Percentiles rank a stretch among this genome's conserved stretches.
These are phyloP conservation scores for Kwoniella europaea DNA, from an alignment of 768 basidiomycete genomes.

Conservation along the genomic window DNA sequence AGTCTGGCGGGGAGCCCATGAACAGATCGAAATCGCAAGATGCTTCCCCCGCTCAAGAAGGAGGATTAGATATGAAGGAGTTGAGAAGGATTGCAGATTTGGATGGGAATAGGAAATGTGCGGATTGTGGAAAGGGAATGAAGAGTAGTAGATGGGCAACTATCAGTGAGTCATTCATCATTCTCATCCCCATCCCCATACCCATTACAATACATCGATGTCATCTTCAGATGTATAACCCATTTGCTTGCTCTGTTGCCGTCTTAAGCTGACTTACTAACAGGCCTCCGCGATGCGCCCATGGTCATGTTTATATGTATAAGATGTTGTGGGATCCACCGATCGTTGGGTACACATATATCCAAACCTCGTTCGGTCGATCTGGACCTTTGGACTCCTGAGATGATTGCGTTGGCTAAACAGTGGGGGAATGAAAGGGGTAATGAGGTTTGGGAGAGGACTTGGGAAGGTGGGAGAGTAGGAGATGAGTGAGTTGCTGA, in stretches of 20 bases:
- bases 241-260: neutral
- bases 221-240: neutral
- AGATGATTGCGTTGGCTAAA: constrained; percentile 45
- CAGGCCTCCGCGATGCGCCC: constrained; percentile 47
- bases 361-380: constrained; percentile 57
- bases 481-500: constrained; percentile 52
- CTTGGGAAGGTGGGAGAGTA: constrained; percentile 25
- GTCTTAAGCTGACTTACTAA: neutral
- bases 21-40: constrained; percentile 25
- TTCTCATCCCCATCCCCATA: neutral
- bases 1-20: constrained; percentile 16
- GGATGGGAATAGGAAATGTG: constrained; percentile 47
- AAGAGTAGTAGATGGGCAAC: constrained; percentile 56
- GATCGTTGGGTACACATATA: constrained; percentile 56
- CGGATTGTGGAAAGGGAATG: constrained; percentile 56
- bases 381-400: constrained; percentile 54
- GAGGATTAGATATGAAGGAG: constrained; percentile 30
- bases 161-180: constrained; percentile 37
- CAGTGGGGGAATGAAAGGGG: constrained; percentile 54
- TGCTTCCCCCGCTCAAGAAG: constrained; percentile 3
- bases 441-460: constrained; percentile 53
- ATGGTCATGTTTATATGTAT: constrained; percentile 57
- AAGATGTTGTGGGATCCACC: constrained; percentile 55
- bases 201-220: neutral
- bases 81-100: constrained; percentile 47